Percentiles rank a stretch among this genome's conserved stretches.
Conservation (phyloP, 164 flowering plant genomes). For the Paratinospora sagittata region DNA sequence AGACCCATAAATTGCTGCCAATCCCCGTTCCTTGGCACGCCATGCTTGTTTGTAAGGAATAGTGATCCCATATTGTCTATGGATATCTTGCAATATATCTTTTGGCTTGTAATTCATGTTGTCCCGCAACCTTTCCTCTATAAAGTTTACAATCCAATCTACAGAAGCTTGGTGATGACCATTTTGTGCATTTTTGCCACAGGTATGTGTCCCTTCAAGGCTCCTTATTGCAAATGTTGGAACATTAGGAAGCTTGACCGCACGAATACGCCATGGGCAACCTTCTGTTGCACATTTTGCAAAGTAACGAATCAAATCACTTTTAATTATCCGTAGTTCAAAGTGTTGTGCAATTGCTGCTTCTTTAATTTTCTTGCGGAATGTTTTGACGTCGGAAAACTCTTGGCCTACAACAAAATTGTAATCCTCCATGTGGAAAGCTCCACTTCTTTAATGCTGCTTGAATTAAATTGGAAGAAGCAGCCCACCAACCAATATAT, state of each 20-base stretch:
- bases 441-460: neutral
- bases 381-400: slow-evolving; percentile 78
- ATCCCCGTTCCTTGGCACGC: slow-evolving; percentile 79
- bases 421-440: slow-evolving; percentile 39
- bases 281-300: slow-evolving; percentile 82
- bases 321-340: slow-evolving; percentile 72
- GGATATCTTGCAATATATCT: slow-evolving; percentile 73
- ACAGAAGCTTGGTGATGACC: slow-evolving; percentile 91
- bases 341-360: slow-evolving; percentile 86
- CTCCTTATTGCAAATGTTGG: slow-evolving; percentile 71
- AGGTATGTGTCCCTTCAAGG: slow-evolving; percentile 72
- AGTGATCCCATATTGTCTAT: slow-evolving; percentile 67
- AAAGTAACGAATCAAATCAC: slow-evolving; percentile 66
- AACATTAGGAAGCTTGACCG: slow-evolving; percentile 69
- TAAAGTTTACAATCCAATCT: slow-evolving; percentile 75
- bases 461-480: neutral
- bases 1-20: slow-evolving; percentile 76
- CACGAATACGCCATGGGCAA: slow-evolving; percentile 95
- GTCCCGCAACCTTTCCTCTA: slow-evolving; percentile 59
- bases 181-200: slow-evolving; percentile 62
- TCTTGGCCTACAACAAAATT: slow-evolving; percentile 67
- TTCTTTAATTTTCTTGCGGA: slow-evolving; percentile 67
- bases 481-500: neutral
- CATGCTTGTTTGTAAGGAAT: slow-evolving; percentile 92
- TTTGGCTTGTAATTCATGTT: slow-evolving; percentile 82